A percentile compares a stretch with the other conserved stretches of the same genome.
Evolutionary conservation across 352 stramenopile species (phyloP).

Genomic region (Peronospora belbahrii): DNA sequence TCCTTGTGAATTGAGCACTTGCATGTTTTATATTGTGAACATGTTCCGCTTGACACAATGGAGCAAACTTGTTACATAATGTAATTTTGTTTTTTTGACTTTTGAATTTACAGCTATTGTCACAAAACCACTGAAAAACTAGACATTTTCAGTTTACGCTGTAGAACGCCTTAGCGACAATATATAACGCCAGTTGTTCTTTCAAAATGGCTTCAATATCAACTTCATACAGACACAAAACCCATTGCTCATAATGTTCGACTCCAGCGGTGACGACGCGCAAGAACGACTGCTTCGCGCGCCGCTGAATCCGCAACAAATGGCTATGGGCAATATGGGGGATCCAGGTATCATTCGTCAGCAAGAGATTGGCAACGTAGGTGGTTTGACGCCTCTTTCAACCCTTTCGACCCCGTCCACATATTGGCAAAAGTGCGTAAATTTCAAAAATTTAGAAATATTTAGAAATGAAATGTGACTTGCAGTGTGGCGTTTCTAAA

Average conservation of each 20-base stretch:
- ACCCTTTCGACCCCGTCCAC: conserved; percentile 24
- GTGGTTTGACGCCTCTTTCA: conserved; percentile 32
- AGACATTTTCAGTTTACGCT: not conserved
- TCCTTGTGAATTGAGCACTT: conserved; percentile 15
- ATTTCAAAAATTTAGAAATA: conserved; percentile 1
- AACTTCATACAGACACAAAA: not conserved
- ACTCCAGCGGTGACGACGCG: conserved; percentile 14
- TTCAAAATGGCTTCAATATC: conserved; percentile 1
- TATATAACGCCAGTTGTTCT: not conserved
- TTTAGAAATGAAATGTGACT: not conserved
- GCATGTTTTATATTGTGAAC: not conserved
- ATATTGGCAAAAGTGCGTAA: conserved; percentile 35
- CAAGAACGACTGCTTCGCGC: conserved; percentile 25
- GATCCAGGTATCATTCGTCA: conserved; percentile 19
- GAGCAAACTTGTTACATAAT: too few relatives aligned
- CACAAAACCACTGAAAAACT: not conserved
- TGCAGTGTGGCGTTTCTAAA: conserved; percentile 14
- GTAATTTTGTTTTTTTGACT: too few relatives aligned
- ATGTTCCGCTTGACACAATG: too few relatives aligned
- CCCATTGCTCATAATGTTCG: conserved; percentile 16
- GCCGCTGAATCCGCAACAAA: conserved; percentile 30
- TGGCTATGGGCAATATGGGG: conserved; percentile 9
- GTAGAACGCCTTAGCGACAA: not conserved
- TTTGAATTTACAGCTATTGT: too few relatives aligned
- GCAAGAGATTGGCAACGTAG: conserved; percentile 17